phyloP scores from a whole-genome alignment of 2,329 filamentous ascomycete species.

The Trichoderma sp. region DNA sequence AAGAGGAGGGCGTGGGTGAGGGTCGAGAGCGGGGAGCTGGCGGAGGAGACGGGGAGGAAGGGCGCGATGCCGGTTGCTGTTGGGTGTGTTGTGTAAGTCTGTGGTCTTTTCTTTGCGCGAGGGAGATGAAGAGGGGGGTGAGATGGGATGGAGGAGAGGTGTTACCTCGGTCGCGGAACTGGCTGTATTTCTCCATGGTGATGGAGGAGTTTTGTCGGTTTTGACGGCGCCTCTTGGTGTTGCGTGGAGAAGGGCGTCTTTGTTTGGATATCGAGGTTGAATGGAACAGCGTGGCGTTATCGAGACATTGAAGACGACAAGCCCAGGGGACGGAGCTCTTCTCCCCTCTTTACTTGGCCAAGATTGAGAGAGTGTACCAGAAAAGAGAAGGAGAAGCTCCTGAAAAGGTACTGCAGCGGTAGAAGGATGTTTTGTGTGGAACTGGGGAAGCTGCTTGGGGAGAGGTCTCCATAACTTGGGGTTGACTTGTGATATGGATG shows the following conservation, averaged over 20 bases:
- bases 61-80: constrained; percentile 92
- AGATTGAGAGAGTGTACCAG: not conserved
- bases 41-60: constrained; percentile 80
- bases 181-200: constrained; percentile 92
- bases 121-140: not conserved
- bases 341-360: constrained; percentile 18
- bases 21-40: constrained; percentile 62
- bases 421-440: constrained; percentile 13
- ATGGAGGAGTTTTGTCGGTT: not conserved
- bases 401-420: not conserved
- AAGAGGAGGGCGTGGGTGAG: constrained; percentile 74
- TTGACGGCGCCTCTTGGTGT: not conserved
- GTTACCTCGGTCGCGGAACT: constrained; percentile 84
- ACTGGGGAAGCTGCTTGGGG: constrained; percentile 5
- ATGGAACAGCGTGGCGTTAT: constrained; percentile 18
- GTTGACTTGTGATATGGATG: constrained; percentile 3
- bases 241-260: not conserved
- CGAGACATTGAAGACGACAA: constrained; percentile 26
- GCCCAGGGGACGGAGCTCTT: constrained; percentile 14
- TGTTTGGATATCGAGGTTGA: not conserved
- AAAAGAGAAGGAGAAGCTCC: not conserved
- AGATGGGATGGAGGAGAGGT: not conserved
- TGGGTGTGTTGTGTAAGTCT: constrained; percentile 42
- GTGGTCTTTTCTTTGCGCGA: not conserved
- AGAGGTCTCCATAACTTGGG: constrained; percentile 21